A percentile compares a stretch with the other conserved stretches of the same genome.
phyloP scores from a whole-genome alignment of 306 rosid species.

The Dalbergia oliveri region DNA sequence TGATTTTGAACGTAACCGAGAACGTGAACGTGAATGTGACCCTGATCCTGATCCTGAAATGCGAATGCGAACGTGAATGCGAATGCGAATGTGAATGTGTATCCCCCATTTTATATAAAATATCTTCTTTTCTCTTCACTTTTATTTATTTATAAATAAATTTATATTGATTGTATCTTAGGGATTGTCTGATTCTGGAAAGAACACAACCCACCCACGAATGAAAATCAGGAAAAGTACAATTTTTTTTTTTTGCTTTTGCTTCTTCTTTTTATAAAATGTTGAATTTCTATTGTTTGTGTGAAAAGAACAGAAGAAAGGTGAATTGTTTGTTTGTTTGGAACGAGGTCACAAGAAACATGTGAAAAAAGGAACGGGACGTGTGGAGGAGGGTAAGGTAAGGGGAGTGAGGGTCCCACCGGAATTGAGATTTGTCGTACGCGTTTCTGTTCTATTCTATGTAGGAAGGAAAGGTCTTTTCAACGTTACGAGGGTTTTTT shows the following conservation, averaged over 20 bases:
- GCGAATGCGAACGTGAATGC: neutral
- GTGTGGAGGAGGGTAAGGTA: neutral
- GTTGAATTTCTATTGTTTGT: no score
- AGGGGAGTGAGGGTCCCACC: neutral
- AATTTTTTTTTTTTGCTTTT: no score
- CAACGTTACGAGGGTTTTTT: neutral
- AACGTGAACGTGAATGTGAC: neutral
- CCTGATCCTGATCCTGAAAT: no score
- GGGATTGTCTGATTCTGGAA: no score
- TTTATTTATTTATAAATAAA: neutral
- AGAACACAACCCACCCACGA: no score
- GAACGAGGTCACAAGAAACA: neutral
- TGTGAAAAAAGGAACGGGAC: neutral
- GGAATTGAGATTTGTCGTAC: no score
- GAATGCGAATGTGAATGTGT: neutral
- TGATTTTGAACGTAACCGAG: neutral
- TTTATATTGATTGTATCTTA: neutral
- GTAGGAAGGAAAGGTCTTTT: neutral
- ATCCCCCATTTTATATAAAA: neutral
- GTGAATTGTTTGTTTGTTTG: no score
- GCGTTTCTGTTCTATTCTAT: no score
- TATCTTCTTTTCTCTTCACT: neutral
- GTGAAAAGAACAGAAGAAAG: no score
- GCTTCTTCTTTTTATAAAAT: no score
- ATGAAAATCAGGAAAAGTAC: no score